Evolutionary conservation across 192 early-diverging fungal species (phyloP), one percentile per base, ranked within the genome.

Genomic region (Funneliformis mosseae): DNA sequence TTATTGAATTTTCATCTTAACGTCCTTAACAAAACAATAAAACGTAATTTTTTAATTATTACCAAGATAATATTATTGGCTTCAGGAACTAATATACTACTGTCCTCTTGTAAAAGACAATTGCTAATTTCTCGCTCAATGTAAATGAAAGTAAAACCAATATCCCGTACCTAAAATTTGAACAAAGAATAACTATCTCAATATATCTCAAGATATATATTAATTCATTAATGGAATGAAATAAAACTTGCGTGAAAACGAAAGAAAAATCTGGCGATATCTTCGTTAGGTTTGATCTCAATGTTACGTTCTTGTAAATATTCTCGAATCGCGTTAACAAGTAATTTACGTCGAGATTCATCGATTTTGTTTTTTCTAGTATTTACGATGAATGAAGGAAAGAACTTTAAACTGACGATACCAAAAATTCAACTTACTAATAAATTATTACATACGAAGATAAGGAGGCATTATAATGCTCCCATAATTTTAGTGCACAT

Each of bases 231-330:
- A 61, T 14, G 27, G 21, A 16, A 39, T 39, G 2, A 39, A 60
- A 75, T 23, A 62, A 59, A 50, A 25, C 75, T 38, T 76, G 61
- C 75, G 41, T 41, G 59, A 42, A 38, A 76, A 9, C 43, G 55
- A 63, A 38, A 76, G 38, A 76, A 76, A 60, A 21, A 63, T 38
- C 75, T 76, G 18, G n/a, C 14, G 7, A 76, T n/a, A 63, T 76
- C 75, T 76, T 76, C 59, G 43, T 62, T 61, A 14, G 18, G 59
- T 8, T 61, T 21, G 9, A 61, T 59, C 59, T 76, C 18, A n/a
- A 76, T 62, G 0, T 76, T 63, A 39, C 59, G 75, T 16, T 62
- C 75, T n/a, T 62, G 21, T 14, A 42, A 41, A 41, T 76, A 76
- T 14, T 39, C 59, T 62, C 23, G 9, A 25, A 76, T 76, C 42